Evolutionary conservation across 2,329 filamentous ascomycete species (phyloP).

Genomic region (Pyrenochaeta sp.): DNA sequence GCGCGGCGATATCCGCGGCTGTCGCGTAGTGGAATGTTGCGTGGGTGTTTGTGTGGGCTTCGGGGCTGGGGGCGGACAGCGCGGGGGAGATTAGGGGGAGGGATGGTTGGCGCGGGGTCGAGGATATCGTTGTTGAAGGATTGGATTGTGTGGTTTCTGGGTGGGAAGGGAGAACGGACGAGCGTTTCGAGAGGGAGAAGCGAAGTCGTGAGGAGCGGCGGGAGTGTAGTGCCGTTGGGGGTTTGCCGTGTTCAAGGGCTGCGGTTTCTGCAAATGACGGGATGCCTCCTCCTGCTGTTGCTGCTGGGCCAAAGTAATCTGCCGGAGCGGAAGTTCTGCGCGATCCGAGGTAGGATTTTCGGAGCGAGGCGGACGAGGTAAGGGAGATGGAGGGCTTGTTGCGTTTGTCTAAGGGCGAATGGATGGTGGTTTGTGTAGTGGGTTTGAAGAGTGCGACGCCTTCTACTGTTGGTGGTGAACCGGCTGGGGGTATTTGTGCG

Average conservation of each 20-base stretch:
- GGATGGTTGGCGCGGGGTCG: too few relatives aligned
- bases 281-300: background rate
- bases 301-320: background rate
- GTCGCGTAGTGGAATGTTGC: background rate
- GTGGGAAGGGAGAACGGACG: background rate
- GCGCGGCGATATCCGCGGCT: constrained; percentile 5
- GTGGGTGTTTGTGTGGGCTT: background rate
- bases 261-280: too few relatives aligned
- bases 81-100: background rate
- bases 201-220: background rate
- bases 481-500: background rate
- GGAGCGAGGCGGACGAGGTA: background rate
- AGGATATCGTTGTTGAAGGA: background rate
- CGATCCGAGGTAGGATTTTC: background rate
- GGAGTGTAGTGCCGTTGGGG: too few relatives aligned
- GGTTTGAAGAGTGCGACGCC: constrained; percentile 2
- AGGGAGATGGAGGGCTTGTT: background rate
- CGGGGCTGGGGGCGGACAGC: background rate
- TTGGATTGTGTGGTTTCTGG: background rate
- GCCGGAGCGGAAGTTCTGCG: background rate
- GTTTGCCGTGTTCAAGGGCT: too few relatives aligned
- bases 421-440: constrained; percentile 3
- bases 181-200: background rate
- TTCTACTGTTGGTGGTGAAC: background rate
- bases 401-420: constrained; percentile 4